Conservation (phyloP, 2,329 filamentous ascomycete species). For the Xylariomycetidae sp. region DNA sequence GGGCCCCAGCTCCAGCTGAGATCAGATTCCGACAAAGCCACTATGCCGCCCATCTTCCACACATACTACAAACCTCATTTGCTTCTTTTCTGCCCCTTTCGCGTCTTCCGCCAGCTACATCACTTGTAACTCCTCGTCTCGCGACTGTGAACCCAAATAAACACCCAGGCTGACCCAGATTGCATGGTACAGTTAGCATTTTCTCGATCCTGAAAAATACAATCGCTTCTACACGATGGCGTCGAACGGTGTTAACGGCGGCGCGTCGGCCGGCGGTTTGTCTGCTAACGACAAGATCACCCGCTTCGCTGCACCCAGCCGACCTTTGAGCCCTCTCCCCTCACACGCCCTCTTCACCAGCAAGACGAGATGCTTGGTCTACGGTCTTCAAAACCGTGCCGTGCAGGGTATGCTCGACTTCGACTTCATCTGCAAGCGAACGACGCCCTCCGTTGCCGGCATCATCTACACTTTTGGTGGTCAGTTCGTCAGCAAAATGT, state of each 20-base stretch:
- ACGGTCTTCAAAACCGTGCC: slow-evolving; percentile 93
- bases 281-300: slow-evolving; percentile 98
- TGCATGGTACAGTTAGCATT: background rate
- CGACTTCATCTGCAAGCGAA: slow-evolving; percentile 99
- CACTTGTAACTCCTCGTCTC: too few species aligned
- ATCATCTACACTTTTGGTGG: slow-evolving; percentile 99
- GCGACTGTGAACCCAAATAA: too few species aligned
- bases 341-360: slow-evolving; percentile 93
- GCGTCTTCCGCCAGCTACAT: too few species aligned
- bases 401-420: slow-evolving; percentile 96
- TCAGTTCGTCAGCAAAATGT: slow-evolving; percentile 99
- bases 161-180: too few species aligned
- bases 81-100: too few species aligned
- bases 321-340: slow-evolving; percentile 82
- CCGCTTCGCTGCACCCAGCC: slow-evolving; percentile 88
- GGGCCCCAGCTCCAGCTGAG: too few species aligned
- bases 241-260: slow-evolving; percentile 40
- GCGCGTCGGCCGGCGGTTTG: slow-evolving; percentile 37
- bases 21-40: too few species aligned
- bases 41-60: too few species aligned
- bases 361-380: slow-evolving; percentile 99
- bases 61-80: too few species aligned
- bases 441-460: slow-evolving; percentile 90
- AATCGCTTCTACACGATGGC: too few species aligned
- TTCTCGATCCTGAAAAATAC: too few species aligned